Conservation (phyloP, 169 alveolate species). For the Blepharisma undulans region DNA sequence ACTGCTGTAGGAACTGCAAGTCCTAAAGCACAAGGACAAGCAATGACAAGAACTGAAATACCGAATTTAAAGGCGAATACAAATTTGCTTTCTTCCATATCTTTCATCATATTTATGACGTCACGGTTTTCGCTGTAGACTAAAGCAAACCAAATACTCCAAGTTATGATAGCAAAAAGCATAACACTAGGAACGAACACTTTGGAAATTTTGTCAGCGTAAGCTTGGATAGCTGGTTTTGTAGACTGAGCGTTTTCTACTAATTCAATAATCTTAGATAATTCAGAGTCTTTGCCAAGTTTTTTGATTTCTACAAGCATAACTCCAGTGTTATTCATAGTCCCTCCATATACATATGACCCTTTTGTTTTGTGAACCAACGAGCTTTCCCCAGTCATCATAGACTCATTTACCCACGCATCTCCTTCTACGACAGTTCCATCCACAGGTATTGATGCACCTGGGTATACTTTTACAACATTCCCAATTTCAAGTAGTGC, state of each 20-base stretch:
- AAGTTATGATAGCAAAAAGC: conserved; percentile 48
- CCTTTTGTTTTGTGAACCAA: conserved; percentile 41
- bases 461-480: conserved; percentile 57
- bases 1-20: conserved; percentile 77
- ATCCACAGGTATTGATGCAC: conserved; percentile 67
- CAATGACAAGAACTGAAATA: conserved; percentile 74
- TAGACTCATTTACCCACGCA: conserved; percentile 64
- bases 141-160: conserved; percentile 57
- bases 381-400: conserved; percentile 72
- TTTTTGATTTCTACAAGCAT: conserved; percentile 48
- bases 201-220: conserved; percentile 62
- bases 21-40: conserved; percentile 89
- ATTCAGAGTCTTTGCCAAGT: conserved; percentile 56
- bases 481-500: conserved; percentile 55
- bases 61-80: conserved; percentile 75
- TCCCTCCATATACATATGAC: conserved; percentile 65
- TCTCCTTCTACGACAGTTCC: conserved; percentile 64
- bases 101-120: background rate
- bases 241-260: conserved; percentile 71
- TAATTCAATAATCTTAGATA: conserved; percentile 60
- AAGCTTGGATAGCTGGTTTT: conserved; percentile 66
- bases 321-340: conserved; percentile 50
- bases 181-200: conserved; percentile 66
- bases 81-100: conserved; percentile 25
- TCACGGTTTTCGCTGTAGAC: conserved; percentile 38